Percentiles rank a stretch among this genome's conserved stretches.
Conservation (phyloP, 148 eudicot genomes). For the Tetragonia tetragonoides region DNA sequence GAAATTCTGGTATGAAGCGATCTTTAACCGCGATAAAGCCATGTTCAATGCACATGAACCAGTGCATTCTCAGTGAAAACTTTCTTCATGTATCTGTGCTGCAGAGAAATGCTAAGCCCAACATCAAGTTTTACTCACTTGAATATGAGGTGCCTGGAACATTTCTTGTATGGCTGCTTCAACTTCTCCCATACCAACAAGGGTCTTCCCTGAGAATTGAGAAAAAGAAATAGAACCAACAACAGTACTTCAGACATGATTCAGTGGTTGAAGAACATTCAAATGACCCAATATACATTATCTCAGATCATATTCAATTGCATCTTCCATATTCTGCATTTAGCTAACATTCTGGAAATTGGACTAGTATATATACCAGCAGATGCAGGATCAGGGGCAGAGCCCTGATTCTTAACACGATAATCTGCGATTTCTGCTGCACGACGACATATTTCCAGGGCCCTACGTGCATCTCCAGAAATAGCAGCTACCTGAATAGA, state of each 20-base stretch:
- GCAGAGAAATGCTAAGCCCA: background rate
- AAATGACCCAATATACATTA: background rate
- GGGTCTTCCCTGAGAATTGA: conserved; percentile 53
- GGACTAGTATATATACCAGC: conserved; percentile 36
- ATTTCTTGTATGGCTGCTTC: conserved; percentile 96
- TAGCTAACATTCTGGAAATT: background rate
- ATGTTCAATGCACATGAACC: background rate
- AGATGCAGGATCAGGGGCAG: conserved; percentile 35
- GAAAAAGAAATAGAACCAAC: background rate
- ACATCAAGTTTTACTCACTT: conserved; percentile 44
- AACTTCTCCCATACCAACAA: conserved; percentile 80
- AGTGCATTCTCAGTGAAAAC: background rate
- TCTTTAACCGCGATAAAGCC: background rate
- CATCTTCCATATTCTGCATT: conserved; percentile 2
- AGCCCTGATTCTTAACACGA: conserved; percentile 48
- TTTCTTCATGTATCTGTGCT: background rate
- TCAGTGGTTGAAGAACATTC: background rate
- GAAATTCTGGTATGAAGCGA: too few species aligned
- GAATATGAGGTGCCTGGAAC: conserved; percentile 99
- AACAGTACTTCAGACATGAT: background rate
- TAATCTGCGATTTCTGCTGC: conserved; percentile 94
- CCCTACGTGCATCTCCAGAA: conserved; percentile 98
- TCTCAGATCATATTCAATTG: background rate
- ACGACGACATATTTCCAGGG: conserved; percentile 94
- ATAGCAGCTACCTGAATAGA: conserved; percentile 85